Percentiles rank a stretch among this genome's conserved stretches.
These are phyloP conservation scores for Colletotrichum sp. DNA, from an alignment of 2,329 filamentous ascomycete genomes.

Conservation along the genomic window DNA sequence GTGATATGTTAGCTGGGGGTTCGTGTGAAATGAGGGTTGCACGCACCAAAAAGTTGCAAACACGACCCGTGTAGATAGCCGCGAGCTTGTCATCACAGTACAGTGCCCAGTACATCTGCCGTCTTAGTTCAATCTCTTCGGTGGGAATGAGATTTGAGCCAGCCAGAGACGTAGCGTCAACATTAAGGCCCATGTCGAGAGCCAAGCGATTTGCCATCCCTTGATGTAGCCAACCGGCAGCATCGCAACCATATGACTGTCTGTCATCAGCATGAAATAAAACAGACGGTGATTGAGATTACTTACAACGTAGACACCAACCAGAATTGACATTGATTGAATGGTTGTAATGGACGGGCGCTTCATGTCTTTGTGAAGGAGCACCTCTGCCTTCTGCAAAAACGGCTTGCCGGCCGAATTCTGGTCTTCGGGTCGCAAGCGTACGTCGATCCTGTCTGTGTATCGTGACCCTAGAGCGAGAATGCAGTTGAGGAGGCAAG, in stretches of 20 bases:
- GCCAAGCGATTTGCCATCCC: slow-evolving; percentile 39
- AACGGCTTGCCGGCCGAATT: slow-evolving; percentile 37
- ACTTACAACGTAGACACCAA: slow-evolving; percentile 29
- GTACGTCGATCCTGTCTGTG: slow-evolving; percentile 33
- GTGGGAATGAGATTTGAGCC: slow-evolving; percentile 26
- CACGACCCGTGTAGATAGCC: slow-evolving; percentile 37
- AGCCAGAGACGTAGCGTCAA: slow-evolving; percentile 32
- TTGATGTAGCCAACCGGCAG: slow-evolving; percentile 39
- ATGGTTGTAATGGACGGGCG: slow-evolving; percentile 39
- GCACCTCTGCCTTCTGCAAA: slow-evolving; percentile 29
- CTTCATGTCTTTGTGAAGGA: slow-evolving; percentile 26
- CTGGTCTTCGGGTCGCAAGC: slow-evolving; percentile 31
- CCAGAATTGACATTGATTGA: slow-evolving; percentile 37
- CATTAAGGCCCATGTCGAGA: slow-evolving; percentile 41
- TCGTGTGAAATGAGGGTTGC: not conserved
- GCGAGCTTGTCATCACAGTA: slow-evolving; percentile 39
- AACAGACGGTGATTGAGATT: accelerated
- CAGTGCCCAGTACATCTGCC: slow-evolving; percentile 40
- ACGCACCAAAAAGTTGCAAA: slow-evolving; percentile 39
- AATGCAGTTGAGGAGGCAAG: slow-evolving; percentile 36
- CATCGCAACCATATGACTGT: slow-evolving; percentile 37
- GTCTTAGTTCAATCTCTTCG: slow-evolving; percentile 33
- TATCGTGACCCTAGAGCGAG: slow-evolving; percentile 37
- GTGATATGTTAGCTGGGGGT: not conserved
- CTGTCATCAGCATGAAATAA: not conserved